Evolutionary conservation across 176 grass and related monocot genomes (phyloP).

Genomic region (Tuctoria greenei): DNA sequence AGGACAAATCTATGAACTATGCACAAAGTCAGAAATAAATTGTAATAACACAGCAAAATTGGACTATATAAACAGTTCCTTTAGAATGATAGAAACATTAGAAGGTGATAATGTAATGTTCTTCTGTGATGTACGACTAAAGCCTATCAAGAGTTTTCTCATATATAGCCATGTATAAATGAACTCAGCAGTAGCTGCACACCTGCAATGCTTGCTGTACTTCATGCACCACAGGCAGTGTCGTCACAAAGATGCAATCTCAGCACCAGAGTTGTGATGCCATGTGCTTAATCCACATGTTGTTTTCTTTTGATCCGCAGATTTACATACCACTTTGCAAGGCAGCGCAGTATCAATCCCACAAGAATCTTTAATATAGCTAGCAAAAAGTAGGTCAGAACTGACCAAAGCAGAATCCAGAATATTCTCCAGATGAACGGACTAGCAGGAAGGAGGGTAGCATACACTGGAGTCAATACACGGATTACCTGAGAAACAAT

Average conservation of each 20-base stretch:
- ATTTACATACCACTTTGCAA: slow-evolving; percentile 91
- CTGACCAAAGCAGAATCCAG: slow-evolving; percentile 81
- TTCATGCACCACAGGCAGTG: slow-evolving; percentile 22
- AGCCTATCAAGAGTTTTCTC: slow-evolving; percentile 6
- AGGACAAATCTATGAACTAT: slow-evolving; percentile 33
- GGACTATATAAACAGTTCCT: slow-evolving; percentile 39
- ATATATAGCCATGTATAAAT: background rate
- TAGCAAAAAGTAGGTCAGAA: slow-evolving; percentile 80
- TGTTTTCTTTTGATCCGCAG: slow-evolving; percentile 74
- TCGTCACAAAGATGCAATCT: slow-evolving; percentile 5
- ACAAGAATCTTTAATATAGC: slow-evolving; percentile 90
- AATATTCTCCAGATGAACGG: slow-evolving; percentile 74
- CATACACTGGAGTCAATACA: slow-evolving; percentile 88
- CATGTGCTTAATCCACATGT: slow-evolving; percentile 67
- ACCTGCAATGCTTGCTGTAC: slow-evolving; percentile 36
- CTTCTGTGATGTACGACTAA: slow-evolving; percentile 32
- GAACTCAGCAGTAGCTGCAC: slow-evolving; percentile 28
- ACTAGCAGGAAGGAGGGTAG: slow-evolving; percentile 66
- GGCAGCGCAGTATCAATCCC: slow-evolving; percentile 62
- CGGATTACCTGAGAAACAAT: slow-evolving; percentile 71
- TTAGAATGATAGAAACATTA: background rate
- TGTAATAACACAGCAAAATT: slow-evolving; percentile 37
- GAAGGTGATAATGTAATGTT: background rate
- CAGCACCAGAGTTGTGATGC: background rate
- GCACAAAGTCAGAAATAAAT: slow-evolving; percentile 21